These are phyloP conservation scores for Russula virescens DNA, from an alignment of 768 basidiomycete genomes.

Conservation along the genomic window DNA sequence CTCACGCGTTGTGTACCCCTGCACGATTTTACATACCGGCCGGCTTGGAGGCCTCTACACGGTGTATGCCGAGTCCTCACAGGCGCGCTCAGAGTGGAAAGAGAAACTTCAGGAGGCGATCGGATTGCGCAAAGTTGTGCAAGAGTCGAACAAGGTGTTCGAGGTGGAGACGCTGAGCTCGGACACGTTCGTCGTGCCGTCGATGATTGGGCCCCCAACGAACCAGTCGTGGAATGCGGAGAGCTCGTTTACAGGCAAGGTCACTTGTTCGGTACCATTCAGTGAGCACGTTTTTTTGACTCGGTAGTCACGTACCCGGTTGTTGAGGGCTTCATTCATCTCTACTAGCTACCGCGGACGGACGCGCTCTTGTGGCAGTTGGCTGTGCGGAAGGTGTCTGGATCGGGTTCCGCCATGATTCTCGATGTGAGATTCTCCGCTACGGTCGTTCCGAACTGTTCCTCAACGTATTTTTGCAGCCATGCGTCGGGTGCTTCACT, in stretches of 20 bases:
- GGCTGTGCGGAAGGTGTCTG: conserved; percentile 95
- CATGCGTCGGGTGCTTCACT: conserved; percentile 86
- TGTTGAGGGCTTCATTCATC: background rate
- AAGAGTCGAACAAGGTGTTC: conserved; percentile 93
- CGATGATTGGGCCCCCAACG: conserved; percentile 40
- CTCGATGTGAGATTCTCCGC: conserved; percentile 53
- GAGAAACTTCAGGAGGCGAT: conserved; percentile 85
- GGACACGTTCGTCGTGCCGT: conserved; percentile 81
- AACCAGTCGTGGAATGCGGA: conserved; percentile 61
- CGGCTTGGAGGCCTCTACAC: conserved; percentile 82
- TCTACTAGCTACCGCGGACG: conserved; percentile 67
- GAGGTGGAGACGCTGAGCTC: conserved; percentile 86
- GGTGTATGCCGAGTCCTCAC: conserved; percentile 77
- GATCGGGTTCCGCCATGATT: conserved; percentile 89
- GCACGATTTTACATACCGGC: conserved; percentile 85
- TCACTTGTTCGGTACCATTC: conserved; percentile 94
- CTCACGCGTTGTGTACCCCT: conserved; percentile 76
- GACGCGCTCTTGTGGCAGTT: conserved; percentile 81
- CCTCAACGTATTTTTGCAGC: conserved; percentile 40
- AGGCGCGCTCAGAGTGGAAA: conserved; percentile 81
- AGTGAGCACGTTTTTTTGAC: conserved; percentile 40
- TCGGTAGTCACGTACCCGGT: background rate
- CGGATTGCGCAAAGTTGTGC: conserved; percentile 74
- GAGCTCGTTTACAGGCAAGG: conserved; percentile 69
- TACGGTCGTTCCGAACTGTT: background rate